Evolutionary conservation across 2,329 filamentous ascomycete genomes (phyloP).

Genomic region (Colletotrichum australisinense): DNA sequence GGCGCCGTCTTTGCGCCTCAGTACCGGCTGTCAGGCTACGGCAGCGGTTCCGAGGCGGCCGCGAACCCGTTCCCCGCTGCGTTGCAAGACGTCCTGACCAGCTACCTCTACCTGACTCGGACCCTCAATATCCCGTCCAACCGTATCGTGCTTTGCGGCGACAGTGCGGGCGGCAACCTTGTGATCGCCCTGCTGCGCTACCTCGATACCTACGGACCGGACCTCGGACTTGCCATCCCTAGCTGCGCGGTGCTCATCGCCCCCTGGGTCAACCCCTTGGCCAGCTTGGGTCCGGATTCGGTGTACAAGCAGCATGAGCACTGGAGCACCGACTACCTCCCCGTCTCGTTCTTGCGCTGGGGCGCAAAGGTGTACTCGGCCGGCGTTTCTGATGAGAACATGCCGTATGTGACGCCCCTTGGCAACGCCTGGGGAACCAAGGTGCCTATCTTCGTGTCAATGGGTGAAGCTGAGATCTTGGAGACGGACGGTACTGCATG

Average conservation of each 20-base stretch:
- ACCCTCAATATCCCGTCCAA: constrained; percentile 40
- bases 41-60: not conserved
- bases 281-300: constrained; percentile 19
- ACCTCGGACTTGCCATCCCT: not conserved
- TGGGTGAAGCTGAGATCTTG: constrained; percentile 20
- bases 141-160: constrained; percentile 46
- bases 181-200: constrained; percentile 46
- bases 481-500: constrained; percentile 19
- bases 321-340: constrained; percentile 25
- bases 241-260: constrained; percentile 7
- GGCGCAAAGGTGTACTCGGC: constrained; percentile 18
- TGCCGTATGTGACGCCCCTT: constrained; percentile 20
- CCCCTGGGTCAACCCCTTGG: constrained; percentile 23
- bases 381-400: not conserved
- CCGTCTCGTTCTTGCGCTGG: constrained; percentile 22
- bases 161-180: constrained; percentile 47
- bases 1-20: constrained; percentile 44
- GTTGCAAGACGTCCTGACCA: constrained; percentile 46
- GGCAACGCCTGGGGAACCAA: constrained; percentile 10
- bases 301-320: constrained; percentile 19
- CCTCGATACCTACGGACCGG: constrained; percentile 30
- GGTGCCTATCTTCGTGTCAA: constrained; percentile 13
- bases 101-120: constrained; percentile 42
- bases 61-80: constrained; percentile 42
- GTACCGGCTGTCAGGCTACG: constrained; percentile 44